These are phyloP conservation scores for Torulaspora globosa DNA, from an alignment of 1,139 yeast species.

Conservation along the genomic window DNA sequence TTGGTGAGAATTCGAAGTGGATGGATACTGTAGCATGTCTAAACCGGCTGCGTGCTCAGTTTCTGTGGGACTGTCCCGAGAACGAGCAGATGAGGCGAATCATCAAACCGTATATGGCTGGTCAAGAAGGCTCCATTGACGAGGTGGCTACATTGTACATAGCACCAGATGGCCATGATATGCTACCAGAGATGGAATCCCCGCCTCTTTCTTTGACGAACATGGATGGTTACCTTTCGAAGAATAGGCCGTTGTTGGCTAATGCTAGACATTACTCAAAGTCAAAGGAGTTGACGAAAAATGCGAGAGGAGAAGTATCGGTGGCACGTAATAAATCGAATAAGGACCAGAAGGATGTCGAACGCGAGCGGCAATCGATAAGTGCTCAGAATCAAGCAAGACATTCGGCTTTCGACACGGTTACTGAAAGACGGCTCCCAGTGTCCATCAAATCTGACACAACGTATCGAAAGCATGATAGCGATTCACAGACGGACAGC, in stretches of 20 bases:
- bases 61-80: constrained; percentile 31
- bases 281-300: background rate
- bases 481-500: background rate
- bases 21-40: constrained; percentile 35
- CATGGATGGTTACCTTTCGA: constrained; percentile 22
- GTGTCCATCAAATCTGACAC: background rate
- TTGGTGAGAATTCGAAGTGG: background rate
- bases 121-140: background rate
- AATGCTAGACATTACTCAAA: constrained; percentile 9
- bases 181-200: constrained; percentile 30
- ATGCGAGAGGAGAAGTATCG: background rate
- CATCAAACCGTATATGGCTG: constrained; percentile 29
- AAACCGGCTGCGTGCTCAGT: constrained; percentile 34
- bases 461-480: background rate
- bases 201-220: constrained; percentile 34
- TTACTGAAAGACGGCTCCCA: background rate
- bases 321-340: background rate
- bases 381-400: background rate
- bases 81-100: constrained; percentile 33
- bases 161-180: constrained; percentile 25
- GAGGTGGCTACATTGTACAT: constrained; percentile 22
- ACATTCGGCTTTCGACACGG: background rate
- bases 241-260: constrained; percentile 13
- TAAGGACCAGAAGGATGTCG: background rate
- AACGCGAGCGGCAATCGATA: background rate